Percentiles rank a stretch among this genome's conserved stretches.
Evolutionary conservation across 805 yeast species (phyloP).

Genomic region (Saccharomycopsis fibuligera): DNA sequence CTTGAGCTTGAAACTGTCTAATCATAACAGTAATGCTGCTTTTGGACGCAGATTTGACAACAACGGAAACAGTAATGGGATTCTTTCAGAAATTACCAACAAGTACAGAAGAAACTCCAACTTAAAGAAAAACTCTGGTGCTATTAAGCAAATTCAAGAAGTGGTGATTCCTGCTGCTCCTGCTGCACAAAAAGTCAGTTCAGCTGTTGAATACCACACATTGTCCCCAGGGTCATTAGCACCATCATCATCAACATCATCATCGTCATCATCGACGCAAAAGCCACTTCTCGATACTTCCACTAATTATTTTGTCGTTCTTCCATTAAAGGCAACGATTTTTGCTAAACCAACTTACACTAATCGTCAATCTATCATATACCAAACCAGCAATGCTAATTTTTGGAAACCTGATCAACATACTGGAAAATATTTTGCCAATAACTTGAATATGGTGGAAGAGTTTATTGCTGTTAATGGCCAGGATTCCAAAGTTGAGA

Average conservation of each 20-base stretch:
- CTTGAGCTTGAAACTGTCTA: too few species aligned
- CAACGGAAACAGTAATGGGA: too few species aligned
- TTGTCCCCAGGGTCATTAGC: conserved; percentile 3
- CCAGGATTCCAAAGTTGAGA: too few species aligned
- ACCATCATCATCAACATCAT: neutral
- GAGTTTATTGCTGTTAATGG: too few species aligned
- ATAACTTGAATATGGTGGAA: too few species aligned
- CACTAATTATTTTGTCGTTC: too few species aligned
- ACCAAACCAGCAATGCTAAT: neutral
- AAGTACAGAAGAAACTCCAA: conserved; percentile 1
- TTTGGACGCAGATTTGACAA: too few species aligned
- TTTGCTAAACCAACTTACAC: conserved; percentile 1
- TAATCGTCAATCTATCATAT: neutral
- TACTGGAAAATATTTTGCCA: too few species aligned
- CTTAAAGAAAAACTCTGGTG: neutral
- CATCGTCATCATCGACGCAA: too few species aligned
- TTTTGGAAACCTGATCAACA: conserved; percentile 1
- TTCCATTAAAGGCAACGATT: neutral
- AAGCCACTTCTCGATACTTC: too few species aligned
- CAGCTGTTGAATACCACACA: neutral
- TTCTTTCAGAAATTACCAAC: conserved; percentile 15
- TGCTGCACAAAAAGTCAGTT: neutral
- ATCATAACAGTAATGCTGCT: too few species aligned
- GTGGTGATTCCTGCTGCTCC: neutral
- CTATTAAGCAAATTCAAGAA: too few species aligned